Conservation (phyloP, 768 basidiomycete genomes). For the Suillus occidentalis region DNA sequence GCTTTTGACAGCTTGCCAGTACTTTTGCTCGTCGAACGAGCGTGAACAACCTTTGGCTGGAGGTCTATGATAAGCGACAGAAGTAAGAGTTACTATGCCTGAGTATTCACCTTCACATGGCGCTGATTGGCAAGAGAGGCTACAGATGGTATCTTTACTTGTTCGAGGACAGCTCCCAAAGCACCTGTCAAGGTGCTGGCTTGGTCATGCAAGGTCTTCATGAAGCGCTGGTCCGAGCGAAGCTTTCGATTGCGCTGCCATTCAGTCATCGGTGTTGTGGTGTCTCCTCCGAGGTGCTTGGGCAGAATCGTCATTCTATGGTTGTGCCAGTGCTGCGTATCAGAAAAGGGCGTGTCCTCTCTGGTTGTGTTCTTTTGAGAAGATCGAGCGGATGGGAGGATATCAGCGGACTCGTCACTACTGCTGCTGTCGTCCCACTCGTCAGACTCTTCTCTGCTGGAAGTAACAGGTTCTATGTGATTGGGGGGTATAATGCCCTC, state of each 20-base stretch:
- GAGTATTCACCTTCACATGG: constrained; percentile 14
- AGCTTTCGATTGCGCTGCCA: constrained; percentile 39
- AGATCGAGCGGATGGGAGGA: background rate
- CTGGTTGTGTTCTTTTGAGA: constrained; percentile 23
- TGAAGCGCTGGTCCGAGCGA: constrained; percentile 53
- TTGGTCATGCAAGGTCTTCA: constrained; percentile 54
- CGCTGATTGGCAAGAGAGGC: constrained; percentile 19
- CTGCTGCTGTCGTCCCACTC: constrained; percentile 18
- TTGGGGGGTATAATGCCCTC: background rate
- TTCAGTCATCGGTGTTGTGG: constrained; percentile 30
- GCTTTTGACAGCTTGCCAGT: constrained; percentile 32
- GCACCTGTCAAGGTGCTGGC: constrained; percentile 68
- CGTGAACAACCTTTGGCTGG: constrained; percentile 18
- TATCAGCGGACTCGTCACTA: constrained; percentile 17
- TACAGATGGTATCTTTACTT: constrained; percentile 51
- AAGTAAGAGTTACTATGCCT: background rate
- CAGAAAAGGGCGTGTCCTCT: constrained; percentile 45
- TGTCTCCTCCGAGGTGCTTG: constrained; percentile 51
- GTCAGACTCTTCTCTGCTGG: constrained; percentile 12
- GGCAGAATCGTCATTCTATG: constrained; percentile 48
- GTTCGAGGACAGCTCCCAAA: constrained; percentile 50
- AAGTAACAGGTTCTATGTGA: constrained; percentile 9
- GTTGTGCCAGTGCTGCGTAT: constrained; percentile 64
- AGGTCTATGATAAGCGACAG: background rate
- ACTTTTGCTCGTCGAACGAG: constrained; percentile 27